A percentile compares a stretch with the other conserved stretches of the same genome.
These are phyloP conservation scores for Dendrobium chrysotoxum DNA, from an alignment of 106 monocot species.

Conservation along the genomic window DNA sequence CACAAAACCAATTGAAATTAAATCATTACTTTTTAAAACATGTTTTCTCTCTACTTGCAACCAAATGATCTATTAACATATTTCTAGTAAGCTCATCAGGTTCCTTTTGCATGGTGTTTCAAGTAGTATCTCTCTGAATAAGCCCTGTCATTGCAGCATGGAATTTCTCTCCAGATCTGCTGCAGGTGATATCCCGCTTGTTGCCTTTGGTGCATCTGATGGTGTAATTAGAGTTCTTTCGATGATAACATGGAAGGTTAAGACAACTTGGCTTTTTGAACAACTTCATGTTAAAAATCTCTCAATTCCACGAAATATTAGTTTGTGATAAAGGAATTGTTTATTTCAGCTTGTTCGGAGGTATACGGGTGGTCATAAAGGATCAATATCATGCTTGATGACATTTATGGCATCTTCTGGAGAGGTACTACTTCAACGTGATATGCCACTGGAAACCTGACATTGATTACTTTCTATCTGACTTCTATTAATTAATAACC, in stretches of 20 bases:
- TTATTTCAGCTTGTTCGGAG: slow-evolving; percentile 77
- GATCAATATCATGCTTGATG: slow-evolving; percentile 89
- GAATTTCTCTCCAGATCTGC: slow-evolving; percentile 88
- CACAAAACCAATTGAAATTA: no score
- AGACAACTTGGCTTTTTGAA: not conserved
- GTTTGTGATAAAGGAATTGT: slow-evolving; percentile 4
- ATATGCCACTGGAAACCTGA: not conserved
- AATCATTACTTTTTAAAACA: no score
- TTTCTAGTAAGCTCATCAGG: slow-evolving; percentile 1
- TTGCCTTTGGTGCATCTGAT: slow-evolving; percentile 96
- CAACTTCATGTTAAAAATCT: not conserved
- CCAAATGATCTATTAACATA: not conserved
- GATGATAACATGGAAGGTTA: slow-evolving; percentile 99
- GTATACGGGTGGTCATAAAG: slow-evolving; percentile 98
- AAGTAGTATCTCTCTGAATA: not conserved
- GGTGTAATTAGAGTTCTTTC: slow-evolving; percentile 97
- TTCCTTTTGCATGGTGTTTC: not conserved
- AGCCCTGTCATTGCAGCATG: slow-evolving; percentile 57
- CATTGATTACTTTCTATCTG: not conserved
- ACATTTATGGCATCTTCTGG: slow-evolving; percentile 91
- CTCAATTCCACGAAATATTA: not conserved
- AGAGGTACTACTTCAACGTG: slow-evolving; percentile 48
- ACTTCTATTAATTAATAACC: not conserved
- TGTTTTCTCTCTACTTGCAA: not conserved
- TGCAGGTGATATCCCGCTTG: slow-evolving; percentile 77